Base-by-base conservation (phyloP, 2,329 filamentous ascomycete species). In the Aspergillus sp. region DNA sequence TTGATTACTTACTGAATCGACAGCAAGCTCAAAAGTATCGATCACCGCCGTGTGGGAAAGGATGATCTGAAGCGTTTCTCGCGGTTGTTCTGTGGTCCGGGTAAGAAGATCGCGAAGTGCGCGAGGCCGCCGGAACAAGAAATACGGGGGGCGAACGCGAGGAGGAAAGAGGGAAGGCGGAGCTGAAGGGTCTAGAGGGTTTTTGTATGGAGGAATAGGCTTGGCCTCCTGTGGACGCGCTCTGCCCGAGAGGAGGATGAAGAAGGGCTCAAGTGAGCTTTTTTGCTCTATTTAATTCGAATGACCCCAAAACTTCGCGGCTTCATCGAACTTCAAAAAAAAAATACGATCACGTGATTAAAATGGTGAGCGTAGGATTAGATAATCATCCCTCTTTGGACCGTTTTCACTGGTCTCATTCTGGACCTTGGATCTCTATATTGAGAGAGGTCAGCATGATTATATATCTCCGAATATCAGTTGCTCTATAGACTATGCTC, bases 331-430 rank as follows among this genome's bases (percentile, higher is more conserved):
- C 49, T 45, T 48, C 45, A 48, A 54, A 52, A 57, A 56, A 58
- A 59, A 59, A 54, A 48, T 40, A 53, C 47, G 2, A 44, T 61
- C 59, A 61, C 59, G 59, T 61, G 59, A 59, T n/a, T 2, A 0
- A 45, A 36, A 51, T 46, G 53, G 9, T 30, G 26, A 30, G 26
- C 26, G 26, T 30, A 8, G 26, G 26, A 30, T 30, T 30, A 30
- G 26, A 11, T 30, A 30, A 30, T 30, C 26, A 11, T 30, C 26
- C 26, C 26, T 30, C 26, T 30, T 2, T 22, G 7, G 22, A 22
- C 22, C 7, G 22, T 22, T 22, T 22, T 7, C 22, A 4, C 22
- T 22, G 22, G 22, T 7, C 5, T 7, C 22, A 22, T 7, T 22
- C 22, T 22, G 22, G 22, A 2, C 22, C 26, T 30, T 30, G 10